Evolutionary conservation across 2,329 filamentous ascomycete species (phyloP).

Genomic region (Penicillium sp.): DNA sequence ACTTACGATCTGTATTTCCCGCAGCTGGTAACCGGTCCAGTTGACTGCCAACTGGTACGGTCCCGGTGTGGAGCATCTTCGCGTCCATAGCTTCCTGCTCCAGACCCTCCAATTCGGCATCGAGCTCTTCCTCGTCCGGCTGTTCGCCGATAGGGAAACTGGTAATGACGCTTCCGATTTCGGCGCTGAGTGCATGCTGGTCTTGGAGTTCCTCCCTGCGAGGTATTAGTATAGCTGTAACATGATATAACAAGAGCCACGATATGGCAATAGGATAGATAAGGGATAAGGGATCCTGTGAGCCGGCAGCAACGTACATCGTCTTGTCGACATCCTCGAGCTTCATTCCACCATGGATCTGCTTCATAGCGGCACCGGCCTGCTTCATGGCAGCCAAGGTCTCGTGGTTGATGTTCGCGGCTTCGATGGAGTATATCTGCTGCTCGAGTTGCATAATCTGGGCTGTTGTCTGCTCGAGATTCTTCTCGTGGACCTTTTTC

Average conservation of each 20-base stretch:
- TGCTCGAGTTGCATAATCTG: conserved; percentile 92
- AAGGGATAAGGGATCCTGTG: not conserved
- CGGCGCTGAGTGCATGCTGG: conserved; percentile 88
- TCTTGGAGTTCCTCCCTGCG: conserved; percentile 83
- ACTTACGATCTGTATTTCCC: conserved; percentile 73
- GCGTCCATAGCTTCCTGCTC: conserved; percentile 93
- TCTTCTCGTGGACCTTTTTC: conserved; percentile 93
- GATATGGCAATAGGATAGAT: not conserved
- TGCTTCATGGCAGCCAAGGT: conserved; percentile 92
- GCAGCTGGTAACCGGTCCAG: conserved; percentile 75
- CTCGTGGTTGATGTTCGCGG: conserved; percentile 97
- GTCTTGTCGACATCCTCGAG: conserved; percentile 93
- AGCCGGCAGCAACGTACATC: conserved; percentile 66
- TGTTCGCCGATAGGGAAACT: conserved; percentile 64
- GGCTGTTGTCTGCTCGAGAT: conserved; percentile 81
- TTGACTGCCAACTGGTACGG: conserved; percentile 75
- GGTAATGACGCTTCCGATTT: conserved; percentile 85
- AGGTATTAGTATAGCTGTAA: conserved; percentile 5
- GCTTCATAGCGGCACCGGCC: conserved; percentile 85
- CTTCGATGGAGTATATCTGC: conserved; percentile 95
- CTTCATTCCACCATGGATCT: conserved; percentile 86
- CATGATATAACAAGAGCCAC: not conserved
- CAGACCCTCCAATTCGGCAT: conserved; percentile 78
- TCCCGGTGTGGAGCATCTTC: conserved; percentile 87
- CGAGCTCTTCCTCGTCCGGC: conserved; percentile 82